A percentile compares a stretch with the other conserved stretches of the same genome.
Conservation (phyloP, 2,329 filamentous ascomycete species). For the Colletotrichum sojae region DNA sequence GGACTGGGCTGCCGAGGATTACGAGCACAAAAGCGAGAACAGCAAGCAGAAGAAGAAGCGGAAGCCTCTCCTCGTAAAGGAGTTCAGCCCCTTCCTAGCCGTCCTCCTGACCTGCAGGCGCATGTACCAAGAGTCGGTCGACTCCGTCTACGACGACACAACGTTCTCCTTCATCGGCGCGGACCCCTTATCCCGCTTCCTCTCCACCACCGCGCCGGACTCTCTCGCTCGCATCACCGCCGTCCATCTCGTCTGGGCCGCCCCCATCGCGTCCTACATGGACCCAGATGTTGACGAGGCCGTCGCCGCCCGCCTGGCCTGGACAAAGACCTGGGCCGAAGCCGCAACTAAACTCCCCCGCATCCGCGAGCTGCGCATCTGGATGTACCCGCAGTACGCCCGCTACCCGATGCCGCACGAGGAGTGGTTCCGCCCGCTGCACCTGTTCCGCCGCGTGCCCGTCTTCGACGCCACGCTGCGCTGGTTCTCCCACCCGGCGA, state of each 20-base stretch:
- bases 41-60: neutral
- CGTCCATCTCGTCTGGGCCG: conserved; percentile 23
- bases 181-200: conserved; percentile 15
- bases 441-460: conserved; percentile 26
- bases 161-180: conserved; percentile 41
- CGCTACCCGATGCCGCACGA: conserved; percentile 33
- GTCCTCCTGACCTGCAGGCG: conserved; percentile 35
- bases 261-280: conserved; percentile 33
- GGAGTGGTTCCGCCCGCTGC: conserved; percentile 30
- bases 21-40: neutral
- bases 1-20: neutral
- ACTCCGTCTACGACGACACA: conserved; percentile 29
- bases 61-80: conserved; percentile 15
- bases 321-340: conserved; percentile 12
- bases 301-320: conserved; percentile 5
- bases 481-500: conserved; percentile 26
- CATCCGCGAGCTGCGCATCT: conserved; percentile 23
- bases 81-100: conserved; percentile 36
- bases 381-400: conserved; percentile 30
- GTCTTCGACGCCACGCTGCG: conserved; percentile 9
- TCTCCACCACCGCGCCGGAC: neutral
- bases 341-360: conserved; percentile 11
- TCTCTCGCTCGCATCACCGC: conserved; percentile 13
- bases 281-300: conserved; percentile 8
- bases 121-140: conserved; percentile 29